Conservation (phyloP, 2,329 filamentous ascomycete genomes). For the Botrytis pseudocinerea region DNA sequence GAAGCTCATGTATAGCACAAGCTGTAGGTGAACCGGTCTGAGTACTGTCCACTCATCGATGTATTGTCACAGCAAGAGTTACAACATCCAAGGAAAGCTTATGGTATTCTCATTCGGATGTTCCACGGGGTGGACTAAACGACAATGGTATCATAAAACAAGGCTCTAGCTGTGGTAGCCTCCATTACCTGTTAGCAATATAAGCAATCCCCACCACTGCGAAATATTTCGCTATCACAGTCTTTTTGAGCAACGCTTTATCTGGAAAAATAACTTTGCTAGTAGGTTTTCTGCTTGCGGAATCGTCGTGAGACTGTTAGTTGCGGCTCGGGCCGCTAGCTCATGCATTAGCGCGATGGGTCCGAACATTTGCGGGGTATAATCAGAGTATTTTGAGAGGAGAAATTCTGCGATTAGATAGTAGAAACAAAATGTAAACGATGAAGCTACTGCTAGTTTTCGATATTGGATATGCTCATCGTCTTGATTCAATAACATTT, state of each 20-base stretch:
- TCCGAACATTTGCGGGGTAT: background rate
- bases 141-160: background rate
- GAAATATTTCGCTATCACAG: background rate
- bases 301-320: background rate
- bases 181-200: background rate
- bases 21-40: background rate
- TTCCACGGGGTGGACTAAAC: background rate
- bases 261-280: background rate
- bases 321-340: background rate
- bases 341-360: background rate
- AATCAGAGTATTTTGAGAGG: too few species aligned
- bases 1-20: background rate
- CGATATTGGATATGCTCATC: background rate
- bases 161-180: background rate
- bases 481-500: background rate
- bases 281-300: background rate
- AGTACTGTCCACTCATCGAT: background rate
- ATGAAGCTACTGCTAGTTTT: background rate
- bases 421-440: fast-evolving
- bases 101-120: background rate
- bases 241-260: background rate
- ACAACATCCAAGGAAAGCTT: background rate
- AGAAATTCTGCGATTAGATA: background rate
- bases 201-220: background rate
- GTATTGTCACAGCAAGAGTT: background rate